phyloP scores from a whole-genome alignment of 2,329 filamentous ascomycete species.

The Penicillium sp. region DNA sequence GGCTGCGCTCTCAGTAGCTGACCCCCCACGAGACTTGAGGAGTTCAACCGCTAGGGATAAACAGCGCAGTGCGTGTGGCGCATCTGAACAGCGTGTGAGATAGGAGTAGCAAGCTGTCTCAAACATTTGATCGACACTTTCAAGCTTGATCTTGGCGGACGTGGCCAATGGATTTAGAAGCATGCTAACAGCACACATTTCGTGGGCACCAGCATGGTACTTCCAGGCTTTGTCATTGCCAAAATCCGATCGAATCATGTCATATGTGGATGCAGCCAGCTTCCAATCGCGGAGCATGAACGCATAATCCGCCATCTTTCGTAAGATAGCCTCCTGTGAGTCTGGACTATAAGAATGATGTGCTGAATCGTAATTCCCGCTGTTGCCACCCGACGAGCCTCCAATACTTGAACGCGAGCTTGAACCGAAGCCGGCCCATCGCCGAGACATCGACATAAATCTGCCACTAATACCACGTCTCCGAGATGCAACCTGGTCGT shows the following conservation, averaged over 20 bases:
- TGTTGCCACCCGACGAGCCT: slow-evolving; percentile 42
- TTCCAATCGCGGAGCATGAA: slow-evolving; percentile 98
- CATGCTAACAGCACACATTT: slow-evolving; percentile 87
- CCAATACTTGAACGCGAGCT: slow-evolving; percentile 58
- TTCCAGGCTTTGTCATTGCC: slow-evolving; percentile 96
- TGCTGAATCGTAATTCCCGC: slow-evolving; percentile 70
- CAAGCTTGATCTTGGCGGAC: slow-evolving; percentile 72
- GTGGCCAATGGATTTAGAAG: slow-evolving; percentile 72
- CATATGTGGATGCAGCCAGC: slow-evolving; percentile 85
- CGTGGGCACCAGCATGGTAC: slow-evolving; percentile 87
- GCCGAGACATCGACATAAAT: slow-evolving; percentile 91
- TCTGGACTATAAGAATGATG: slow-evolving; percentile 82
- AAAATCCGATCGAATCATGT: slow-evolving; percentile 83
- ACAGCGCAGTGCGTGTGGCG: slow-evolving; percentile 77
- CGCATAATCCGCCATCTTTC: slow-evolving; percentile 88
- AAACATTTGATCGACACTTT: slow-evolving; percentile 80
- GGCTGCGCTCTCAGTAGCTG: slow-evolving; percentile 80
- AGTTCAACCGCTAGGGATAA: slow-evolving; percentile 77
- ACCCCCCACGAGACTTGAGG: slow-evolving; percentile 73
- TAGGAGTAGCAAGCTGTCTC: slow-evolving; percentile 93
- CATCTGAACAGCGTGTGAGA: slow-evolving; percentile 74
- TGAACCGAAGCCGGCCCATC: slow-evolving; percentile 79
- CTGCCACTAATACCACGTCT: slow-evolving; percentile 83
- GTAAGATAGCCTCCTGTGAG: slow-evolving; percentile 82
- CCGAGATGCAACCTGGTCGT: slow-evolving; percentile 91